Evolutionary conservation across 2,329 filamentous ascomycete genomes (phyloP).

Genomic region (Colletotrichum filicis): DNA sequence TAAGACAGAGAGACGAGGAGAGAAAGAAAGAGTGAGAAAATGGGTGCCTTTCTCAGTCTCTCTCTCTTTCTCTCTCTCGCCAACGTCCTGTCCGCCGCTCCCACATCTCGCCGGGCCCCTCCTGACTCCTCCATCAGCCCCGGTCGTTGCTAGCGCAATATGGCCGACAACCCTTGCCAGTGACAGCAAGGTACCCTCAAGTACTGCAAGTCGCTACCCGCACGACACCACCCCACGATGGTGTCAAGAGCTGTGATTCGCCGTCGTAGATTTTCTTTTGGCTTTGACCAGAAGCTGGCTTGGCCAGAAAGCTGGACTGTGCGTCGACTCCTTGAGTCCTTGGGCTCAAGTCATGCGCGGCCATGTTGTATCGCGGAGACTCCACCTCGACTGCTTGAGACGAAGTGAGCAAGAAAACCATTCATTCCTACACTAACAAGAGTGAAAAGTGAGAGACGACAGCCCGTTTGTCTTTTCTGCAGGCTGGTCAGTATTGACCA

Average conservation of each 20-base stretch:
- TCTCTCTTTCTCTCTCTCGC: neutral
- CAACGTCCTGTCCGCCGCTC: neutral
- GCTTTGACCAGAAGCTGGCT: conserved; percentile 3
- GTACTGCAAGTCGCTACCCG: conserved; percentile 18
- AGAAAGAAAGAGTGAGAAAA: neutral
- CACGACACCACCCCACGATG: conserved; percentile 20
- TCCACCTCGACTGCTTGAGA: conserved; percentile 8
- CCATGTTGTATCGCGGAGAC: conserved; percentile 24
- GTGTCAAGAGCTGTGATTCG: conserved; percentile 17
- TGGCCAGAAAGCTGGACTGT: conserved; percentile 21
- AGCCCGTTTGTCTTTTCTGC: neutral
- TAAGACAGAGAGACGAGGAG: neutral
- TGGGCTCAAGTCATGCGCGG: conserved; percentile 19
- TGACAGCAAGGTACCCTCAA: conserved; percentile 16
- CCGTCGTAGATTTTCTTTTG: conserved; percentile 23
- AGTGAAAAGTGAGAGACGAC: neutral
- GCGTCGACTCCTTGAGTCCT: conserved; percentile 15
- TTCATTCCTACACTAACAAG: neutral
- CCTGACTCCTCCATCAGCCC: conserved; percentile 23
- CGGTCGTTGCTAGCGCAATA: conserved; percentile 33
- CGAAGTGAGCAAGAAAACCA: neutral
- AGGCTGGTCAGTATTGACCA: neutral
- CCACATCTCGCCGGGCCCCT: neutral
- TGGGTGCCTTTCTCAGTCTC: conserved; percentile 14
- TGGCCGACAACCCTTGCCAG: conserved; percentile 9